phyloP scores from a whole-genome alignment of 73 alveolate species.

The Symbiodinium pilosum region DNA sequence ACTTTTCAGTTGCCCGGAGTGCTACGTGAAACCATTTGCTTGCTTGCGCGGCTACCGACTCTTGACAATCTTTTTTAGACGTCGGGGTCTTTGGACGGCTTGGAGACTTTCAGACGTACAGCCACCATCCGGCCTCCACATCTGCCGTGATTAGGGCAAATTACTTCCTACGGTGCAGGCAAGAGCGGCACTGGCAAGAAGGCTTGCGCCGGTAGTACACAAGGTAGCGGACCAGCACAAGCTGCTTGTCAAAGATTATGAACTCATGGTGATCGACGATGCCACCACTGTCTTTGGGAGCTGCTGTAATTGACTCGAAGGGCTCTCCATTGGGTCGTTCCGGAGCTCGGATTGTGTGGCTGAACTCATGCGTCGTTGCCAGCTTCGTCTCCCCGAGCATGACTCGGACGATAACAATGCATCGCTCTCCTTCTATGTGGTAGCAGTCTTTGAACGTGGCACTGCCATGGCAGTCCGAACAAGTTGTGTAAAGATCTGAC shows the following conservation, averaged over 20 bases:
- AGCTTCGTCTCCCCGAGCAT: background rate
- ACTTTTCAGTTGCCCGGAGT: too few species aligned
- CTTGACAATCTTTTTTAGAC: too few species aligned
- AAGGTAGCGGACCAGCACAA: background rate
- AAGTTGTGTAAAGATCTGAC: constrained; percentile 2
- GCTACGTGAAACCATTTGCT: too few species aligned
- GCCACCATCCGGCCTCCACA: too few species aligned
- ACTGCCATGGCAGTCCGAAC: background rate
- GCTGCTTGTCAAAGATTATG: background rate
- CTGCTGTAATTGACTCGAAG: background rate
- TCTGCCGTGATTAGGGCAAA: too few species aligned
- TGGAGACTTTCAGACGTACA: too few species aligned
- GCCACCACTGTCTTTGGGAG: background rate
- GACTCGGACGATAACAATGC: background rate
- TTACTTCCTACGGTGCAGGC: background rate
- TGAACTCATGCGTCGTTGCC: background rate
- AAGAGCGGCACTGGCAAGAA: background rate
- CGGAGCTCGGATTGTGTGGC: background rate
- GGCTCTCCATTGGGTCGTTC: background rate
- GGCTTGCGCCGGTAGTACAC: background rate
- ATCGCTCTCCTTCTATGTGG: background rate
- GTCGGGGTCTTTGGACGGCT: too few species aligned
- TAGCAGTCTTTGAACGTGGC: background rate
- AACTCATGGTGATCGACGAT: constrained; percentile 16
- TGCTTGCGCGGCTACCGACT: too few species aligned